phyloP scores from a whole-genome alignment of 139 green algal species.

The Chlamydomonas incerta region DNA sequence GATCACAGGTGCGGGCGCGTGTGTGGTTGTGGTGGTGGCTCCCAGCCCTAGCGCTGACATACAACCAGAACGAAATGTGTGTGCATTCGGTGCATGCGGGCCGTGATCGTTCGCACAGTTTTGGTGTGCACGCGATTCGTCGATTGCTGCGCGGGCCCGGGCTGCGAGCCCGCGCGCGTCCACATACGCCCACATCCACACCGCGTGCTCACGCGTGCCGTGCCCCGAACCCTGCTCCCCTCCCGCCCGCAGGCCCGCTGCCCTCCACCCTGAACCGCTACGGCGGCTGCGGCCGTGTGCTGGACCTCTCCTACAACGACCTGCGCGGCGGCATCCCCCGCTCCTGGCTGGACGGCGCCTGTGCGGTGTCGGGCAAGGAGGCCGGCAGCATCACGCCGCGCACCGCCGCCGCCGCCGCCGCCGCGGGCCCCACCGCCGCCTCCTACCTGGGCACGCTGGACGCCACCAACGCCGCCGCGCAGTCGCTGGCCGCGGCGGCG shows the following conservation, averaged over 20 bases:
- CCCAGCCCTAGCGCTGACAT: too few species aligned
- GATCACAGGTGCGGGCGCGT: background rate
- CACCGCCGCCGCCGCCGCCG: background rate
- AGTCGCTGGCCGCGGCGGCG: background rate
- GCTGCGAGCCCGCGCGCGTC: too few species aligned
- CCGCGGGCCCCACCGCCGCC: background rate
- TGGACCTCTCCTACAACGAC: conserved; percentile 36
- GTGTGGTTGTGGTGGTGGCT: too few species aligned
- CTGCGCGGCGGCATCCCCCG: conserved; percentile 1
- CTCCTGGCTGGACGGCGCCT: background rate
- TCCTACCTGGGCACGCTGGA: background rate
- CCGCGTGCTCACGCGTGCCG: too few species aligned
- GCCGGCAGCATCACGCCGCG: background rate
- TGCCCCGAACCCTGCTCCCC: too few species aligned
- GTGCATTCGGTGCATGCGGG: too few species aligned
- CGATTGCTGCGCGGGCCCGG: too few species aligned
- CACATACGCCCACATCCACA: too few species aligned
- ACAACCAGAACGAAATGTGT: too few species aligned
- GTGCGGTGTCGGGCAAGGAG: background rate
- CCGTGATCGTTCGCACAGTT: too few species aligned
- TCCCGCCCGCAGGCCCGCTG: conserved; percentile 22
- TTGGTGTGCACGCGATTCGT: too few species aligned
- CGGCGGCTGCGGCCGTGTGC: conserved; percentile 24
- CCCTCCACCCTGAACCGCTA: background rate
- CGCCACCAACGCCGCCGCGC: background rate